Conservation (phyloP, 345 rosid species). For the Combretum micranthum region DNA sequence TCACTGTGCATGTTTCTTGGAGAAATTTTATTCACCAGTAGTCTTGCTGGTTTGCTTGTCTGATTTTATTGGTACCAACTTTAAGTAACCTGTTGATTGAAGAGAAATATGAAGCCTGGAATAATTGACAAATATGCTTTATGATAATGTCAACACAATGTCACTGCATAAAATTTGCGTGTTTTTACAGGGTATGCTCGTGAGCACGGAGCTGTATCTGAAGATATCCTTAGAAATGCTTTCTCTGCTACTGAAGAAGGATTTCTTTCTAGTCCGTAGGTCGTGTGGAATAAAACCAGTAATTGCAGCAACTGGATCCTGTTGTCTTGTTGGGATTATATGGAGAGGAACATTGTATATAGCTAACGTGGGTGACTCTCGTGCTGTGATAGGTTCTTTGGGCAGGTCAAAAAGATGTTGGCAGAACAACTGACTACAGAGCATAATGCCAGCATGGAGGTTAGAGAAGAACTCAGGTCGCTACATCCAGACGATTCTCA, state of each 20-base stretch:
- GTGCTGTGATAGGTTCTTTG: slow-evolving; percentile 73
- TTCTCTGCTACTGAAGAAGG: slow-evolving; percentile 84
- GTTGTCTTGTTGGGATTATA: slow-evolving; percentile 84
- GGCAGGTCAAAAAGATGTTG: slow-evolving; percentile 58
- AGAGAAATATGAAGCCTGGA: too few species aligned
- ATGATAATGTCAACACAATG: background rate
- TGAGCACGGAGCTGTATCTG: slow-evolving; percentile 56
- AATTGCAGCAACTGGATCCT: slow-evolving; percentile 86
- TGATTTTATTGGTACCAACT: too few species aligned
- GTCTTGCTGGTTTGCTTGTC: too few species aligned
- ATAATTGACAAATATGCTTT: too few species aligned
- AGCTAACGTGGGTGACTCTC: slow-evolving; percentile 93
- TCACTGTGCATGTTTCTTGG: too few species aligned
- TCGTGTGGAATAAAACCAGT: slow-evolving; percentile 57
- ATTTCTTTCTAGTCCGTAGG: slow-evolving; percentile 81
- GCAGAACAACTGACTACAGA: slow-evolving; percentile 83
- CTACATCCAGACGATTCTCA: slow-evolving; percentile 83
- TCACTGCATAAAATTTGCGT: slow-evolving; percentile 4
- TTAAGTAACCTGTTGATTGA: too few species aligned
- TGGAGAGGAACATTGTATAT: slow-evolving; percentile 75
- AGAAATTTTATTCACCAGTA: too few species aligned
- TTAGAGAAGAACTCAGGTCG: slow-evolving; percentile 78
- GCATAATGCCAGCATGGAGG: slow-evolving; percentile 82
- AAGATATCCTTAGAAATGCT: slow-evolving; percentile 61
- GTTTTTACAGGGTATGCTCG: slow-evolving; percentile 44